These are phyloP conservation scores for Adansonia grandidieri DNA, from an alignment of 441 rosid species.

Conservation along the genomic window DNA sequence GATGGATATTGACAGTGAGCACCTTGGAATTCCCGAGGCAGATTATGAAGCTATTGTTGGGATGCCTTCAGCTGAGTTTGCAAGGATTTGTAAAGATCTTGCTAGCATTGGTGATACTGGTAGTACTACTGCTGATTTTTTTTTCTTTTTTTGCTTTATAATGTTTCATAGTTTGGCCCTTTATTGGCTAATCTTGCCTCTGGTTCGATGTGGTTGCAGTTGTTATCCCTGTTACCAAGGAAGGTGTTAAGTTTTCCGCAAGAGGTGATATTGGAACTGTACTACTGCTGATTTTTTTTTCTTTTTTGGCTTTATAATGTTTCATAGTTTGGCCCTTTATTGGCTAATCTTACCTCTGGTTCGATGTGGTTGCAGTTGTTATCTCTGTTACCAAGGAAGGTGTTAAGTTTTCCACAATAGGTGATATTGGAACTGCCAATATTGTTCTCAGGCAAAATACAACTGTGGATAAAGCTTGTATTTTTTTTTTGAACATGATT, in stretches of 20 bases:
- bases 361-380: constrained; percentile 54
- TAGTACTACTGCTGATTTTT: constrained; percentile 26
- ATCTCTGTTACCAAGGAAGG: constrained; percentile 95
- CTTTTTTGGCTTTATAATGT: neutral
- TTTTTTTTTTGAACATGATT: neutral
- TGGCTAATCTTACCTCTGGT: constrained; percentile 15
- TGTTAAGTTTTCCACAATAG: constrained; percentile 86
- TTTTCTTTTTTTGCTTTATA: neutral
- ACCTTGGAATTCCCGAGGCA: constrained; percentile 96
- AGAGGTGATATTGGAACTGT: constrained; percentile 92
- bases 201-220: constrained; percentile 46
- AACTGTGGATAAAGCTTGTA: constrained; percentile 80
- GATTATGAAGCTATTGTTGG: constrained; percentile 91
- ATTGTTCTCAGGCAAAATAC: constrained; percentile 88
- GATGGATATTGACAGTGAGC: constrained; percentile 99
- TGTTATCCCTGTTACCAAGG: constrained; percentile 88
- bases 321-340: neutral
- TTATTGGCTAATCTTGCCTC: neutral
- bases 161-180: neutral
- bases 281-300: no score
- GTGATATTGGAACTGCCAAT: constrained; percentile 91
- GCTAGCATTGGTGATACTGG: constrained; percentile 94
- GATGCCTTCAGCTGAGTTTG: constrained; percentile 90
- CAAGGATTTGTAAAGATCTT: constrained; percentile 89
- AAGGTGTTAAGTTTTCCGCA: constrained; percentile 91